A percentile compares a stretch with the other conserved stretches of the same genome.
Evolutionary conservation across 805 yeast genomes (phyloP).

Genomic region (Nakazawaea siamensis): DNA sequence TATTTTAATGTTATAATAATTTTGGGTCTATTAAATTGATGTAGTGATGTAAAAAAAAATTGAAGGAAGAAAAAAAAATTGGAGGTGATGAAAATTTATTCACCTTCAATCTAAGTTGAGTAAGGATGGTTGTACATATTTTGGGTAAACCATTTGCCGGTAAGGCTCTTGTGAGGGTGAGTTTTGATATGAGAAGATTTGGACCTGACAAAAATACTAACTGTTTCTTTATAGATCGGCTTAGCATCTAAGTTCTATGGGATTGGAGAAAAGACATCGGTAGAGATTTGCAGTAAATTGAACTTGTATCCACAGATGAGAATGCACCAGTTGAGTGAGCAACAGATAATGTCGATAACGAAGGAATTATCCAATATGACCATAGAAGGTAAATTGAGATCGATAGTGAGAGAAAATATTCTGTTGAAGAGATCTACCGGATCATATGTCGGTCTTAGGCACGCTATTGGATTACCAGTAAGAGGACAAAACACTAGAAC

Average conservation of each 20-base stretch:
- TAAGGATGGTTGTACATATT: slow-evolving; percentile 40
- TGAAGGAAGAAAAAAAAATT: no score
- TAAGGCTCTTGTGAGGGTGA: slow-evolving; percentile 23
- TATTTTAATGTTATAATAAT: no score
- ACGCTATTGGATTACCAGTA: slow-evolving; percentile 74
- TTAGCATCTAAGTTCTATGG: slow-evolving; percentile 81
- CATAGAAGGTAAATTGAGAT: slow-evolving; percentile 74
- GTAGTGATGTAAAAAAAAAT: no score
- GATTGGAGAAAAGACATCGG: slow-evolving; percentile 68
- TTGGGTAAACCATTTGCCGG: slow-evolving; percentile 44
- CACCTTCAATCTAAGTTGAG: no score
- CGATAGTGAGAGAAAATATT: slow-evolving; percentile 71
- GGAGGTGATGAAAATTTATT: no score
- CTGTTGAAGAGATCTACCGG: slow-evolving; percentile 73
- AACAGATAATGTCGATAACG: slow-evolving; percentile 76
- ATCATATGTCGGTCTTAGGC: slow-evolving; percentile 83
- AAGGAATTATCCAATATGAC: slow-evolving; percentile 80
- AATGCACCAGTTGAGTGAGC: slow-evolving; percentile 86
- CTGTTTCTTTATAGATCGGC: slow-evolving; percentile 41
- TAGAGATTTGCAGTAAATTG: slow-evolving; percentile 71
- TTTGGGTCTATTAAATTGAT: no score
- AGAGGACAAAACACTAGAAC: slow-evolving; percentile 89
- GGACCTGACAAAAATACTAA: slow-evolving; percentile 7
- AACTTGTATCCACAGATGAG: slow-evolving; percentile 93
- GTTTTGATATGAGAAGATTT: no score